These are phyloP conservation scores for Cladosporium austrohemisphaericum DNA, from an alignment of 2,329 filamentous ascomycete species.

Conservation along the genomic window DNA sequence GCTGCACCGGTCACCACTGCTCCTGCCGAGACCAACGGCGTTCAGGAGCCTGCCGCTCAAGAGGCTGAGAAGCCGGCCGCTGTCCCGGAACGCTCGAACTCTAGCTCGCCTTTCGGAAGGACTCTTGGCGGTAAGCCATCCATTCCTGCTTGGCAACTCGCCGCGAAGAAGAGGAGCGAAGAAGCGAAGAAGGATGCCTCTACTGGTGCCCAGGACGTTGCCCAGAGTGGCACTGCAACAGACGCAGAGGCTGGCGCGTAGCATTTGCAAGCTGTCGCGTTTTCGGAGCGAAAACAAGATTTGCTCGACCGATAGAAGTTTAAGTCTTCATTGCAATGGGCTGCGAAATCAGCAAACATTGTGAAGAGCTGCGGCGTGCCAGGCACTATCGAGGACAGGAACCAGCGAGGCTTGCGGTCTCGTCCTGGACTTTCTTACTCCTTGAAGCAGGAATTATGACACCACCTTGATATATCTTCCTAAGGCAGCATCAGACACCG, in stretches of 20 bases:
- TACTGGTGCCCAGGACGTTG: conserved; percentile 17
- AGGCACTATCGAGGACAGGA: too few species aligned
- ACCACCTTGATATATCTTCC: too few species aligned
- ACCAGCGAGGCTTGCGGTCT: too few species aligned
- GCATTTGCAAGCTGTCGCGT: too few species aligned
- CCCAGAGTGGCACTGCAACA: conserved; percentile 25
- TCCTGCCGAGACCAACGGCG: conserved; percentile 1
- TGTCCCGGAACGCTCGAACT: conserved; percentile 21
- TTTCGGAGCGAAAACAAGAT: too few species aligned
- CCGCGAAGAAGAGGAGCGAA: conserved; percentile 46
- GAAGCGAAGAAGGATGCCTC: conserved; percentile 42
- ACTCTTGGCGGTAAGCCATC: conserved; percentile 32
- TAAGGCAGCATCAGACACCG: too few species aligned
- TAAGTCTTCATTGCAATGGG: too few species aligned
- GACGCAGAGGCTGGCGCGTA: conserved; percentile 13
- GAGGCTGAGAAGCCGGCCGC: conserved; percentile 22
- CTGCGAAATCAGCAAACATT: too few species aligned
- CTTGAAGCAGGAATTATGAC: too few species aligned
- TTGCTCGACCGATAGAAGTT: too few species aligned
- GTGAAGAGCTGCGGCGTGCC: too few species aligned
- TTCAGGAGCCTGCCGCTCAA: background rate
- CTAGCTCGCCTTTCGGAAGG: conserved; percentile 25
- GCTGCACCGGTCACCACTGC: background rate
- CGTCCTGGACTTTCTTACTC: too few species aligned
- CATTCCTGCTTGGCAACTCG: conserved; percentile 54